Percentiles rank a stretch among this genome's conserved stretches.
Evolutionary conservation across 257 asterid species (phyloP).

Genomic region (Cynanchum wilfordii): DNA sequence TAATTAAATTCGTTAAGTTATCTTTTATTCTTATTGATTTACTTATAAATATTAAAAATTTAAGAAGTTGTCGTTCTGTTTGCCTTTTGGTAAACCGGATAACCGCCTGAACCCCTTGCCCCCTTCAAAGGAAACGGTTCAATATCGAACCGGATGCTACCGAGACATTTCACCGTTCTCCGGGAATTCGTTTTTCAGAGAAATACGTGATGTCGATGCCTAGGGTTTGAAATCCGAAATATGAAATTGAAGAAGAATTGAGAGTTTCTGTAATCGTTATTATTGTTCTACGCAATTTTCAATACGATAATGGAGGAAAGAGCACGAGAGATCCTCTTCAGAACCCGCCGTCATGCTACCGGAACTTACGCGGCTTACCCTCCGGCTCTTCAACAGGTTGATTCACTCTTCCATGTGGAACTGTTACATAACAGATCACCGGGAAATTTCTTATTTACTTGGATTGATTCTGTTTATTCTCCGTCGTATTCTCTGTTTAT

Average conservation of each 20-base stretch:
- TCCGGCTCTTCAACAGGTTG: constrained; percentile 55
- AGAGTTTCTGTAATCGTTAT: constrained; percentile 10
- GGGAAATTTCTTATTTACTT: constrained; percentile 1
- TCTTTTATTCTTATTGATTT: too few species aligned
- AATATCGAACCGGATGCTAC: constrained; percentile 7
- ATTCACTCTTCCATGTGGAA: not conserved
- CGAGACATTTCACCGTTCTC: not conserved
- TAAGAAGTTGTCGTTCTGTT: too few species aligned
- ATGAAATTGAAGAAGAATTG: not conserved
- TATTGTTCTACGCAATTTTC: constrained; percentile 13
- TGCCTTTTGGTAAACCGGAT: not conserved
- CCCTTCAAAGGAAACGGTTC: not conserved
- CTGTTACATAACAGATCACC: not conserved
- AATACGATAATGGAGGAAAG: constrained; percentile 39
- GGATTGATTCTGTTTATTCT: not conserved
- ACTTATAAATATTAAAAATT: too few species aligned
- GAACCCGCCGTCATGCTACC: constrained; percentile 78
- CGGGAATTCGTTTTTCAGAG: not conserved
- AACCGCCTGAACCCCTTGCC: not conserved
- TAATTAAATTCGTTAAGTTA: too few species aligned
- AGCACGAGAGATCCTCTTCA: constrained; percentile 44
- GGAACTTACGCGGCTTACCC: constrained; percentile 75
- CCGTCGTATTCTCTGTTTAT: not conserved
- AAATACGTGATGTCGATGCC: not conserved
- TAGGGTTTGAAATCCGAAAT: constrained; percentile 36